phyloP scores from a whole-genome alignment of 1,139 yeast species.

The Zygotorulaspora mrakii region DNA sequence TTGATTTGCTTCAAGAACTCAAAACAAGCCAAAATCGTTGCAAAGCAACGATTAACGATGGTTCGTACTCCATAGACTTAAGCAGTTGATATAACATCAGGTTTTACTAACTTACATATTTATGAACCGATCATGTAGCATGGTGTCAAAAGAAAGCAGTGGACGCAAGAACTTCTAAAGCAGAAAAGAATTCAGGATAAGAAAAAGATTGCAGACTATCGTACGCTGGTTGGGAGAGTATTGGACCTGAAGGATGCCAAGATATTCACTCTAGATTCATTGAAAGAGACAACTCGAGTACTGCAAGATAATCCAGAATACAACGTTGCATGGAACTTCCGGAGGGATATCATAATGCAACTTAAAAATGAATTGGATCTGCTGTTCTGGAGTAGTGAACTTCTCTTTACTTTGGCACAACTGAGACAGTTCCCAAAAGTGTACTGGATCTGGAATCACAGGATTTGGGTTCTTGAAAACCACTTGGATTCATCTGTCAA shows the following conservation, averaged over 20 bases:
- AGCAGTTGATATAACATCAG: too few species aligned
- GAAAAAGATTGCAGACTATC: constrained; percentile 52
- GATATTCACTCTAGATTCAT: constrained; percentile 41
- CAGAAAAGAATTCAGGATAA: constrained; percentile 55
- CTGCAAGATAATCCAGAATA: constrained; percentile 76
- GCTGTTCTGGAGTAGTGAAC: constrained; percentile 52
- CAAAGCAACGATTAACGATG: neutral
- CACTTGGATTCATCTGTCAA: constrained; percentile 42
- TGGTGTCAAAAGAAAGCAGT: constrained; percentile 59
- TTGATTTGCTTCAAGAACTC: neutral
- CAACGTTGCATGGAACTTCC: constrained; percentile 85
- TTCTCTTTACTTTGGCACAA: constrained; percentile 55
- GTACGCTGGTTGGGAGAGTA: constrained; percentile 44
- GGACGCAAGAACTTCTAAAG: constrained; percentile 53
- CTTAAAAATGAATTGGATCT: constrained; percentile 26
- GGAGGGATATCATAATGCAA: constrained; percentile 62
- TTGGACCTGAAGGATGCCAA: constrained; percentile 40
- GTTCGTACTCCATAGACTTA: too few species aligned
- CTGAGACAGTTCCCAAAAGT: constrained; percentile 75
- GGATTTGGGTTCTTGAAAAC: constrained; percentile 72
- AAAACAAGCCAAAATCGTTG: neutral
- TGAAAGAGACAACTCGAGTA: constrained; percentile 54
- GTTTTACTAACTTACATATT: constrained; percentile 1
- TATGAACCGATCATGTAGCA: constrained; percentile 43
- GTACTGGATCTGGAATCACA: constrained; percentile 95